Percentiles rank a stretch among this genome's conserved stretches.
These are phyloP conservation scores for Sequoiadendron giganteum DNA, from an alignment of 75 land plant genomes.

Conservation along the genomic window DNA sequence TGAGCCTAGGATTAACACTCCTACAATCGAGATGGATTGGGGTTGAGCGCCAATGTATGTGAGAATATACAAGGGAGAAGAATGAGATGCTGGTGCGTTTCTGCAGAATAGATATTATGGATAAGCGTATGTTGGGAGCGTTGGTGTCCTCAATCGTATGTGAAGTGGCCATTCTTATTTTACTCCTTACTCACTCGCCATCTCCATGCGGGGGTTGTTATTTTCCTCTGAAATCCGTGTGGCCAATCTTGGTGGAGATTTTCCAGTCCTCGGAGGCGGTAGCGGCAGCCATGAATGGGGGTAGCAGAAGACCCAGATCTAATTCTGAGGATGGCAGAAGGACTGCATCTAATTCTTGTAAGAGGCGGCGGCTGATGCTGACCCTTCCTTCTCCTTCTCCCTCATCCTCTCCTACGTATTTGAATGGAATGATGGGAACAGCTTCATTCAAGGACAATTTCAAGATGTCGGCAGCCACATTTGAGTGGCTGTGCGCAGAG, in stretches of 20 bases:
- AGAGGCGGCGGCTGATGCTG: neutral
- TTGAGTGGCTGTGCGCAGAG: conserved; percentile 63
- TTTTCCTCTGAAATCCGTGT: neutral
- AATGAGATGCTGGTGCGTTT: no score
- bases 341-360: neutral
- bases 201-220: neutral
- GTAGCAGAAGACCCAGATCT: neutral
- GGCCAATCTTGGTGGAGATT: conserved; percentile 9
- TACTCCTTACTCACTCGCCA: conserved; percentile 8
- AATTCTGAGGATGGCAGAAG: neutral
- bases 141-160: conserved; percentile 23
- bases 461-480: conserved; percentile 55
- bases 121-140: conserved; percentile 11
- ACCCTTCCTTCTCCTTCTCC: neutral
- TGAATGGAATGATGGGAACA: conserved; percentile 5
- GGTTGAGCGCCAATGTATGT: no score
- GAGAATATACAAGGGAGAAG: no score
- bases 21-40: no score
- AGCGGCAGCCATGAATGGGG: neutral
- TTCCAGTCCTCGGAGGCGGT: conserved; percentile 7
- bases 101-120: conserved; percentile 4
- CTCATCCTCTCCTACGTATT: no score
- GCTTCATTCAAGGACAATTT: conserved; percentile 36
- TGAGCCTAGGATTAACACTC: no score
- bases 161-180: conserved; percentile 21